These are phyloP conservation scores for Mycena rebaudengoi DNA, from an alignment of 768 basidiomycete genomes.

Conservation along the genomic window DNA sequence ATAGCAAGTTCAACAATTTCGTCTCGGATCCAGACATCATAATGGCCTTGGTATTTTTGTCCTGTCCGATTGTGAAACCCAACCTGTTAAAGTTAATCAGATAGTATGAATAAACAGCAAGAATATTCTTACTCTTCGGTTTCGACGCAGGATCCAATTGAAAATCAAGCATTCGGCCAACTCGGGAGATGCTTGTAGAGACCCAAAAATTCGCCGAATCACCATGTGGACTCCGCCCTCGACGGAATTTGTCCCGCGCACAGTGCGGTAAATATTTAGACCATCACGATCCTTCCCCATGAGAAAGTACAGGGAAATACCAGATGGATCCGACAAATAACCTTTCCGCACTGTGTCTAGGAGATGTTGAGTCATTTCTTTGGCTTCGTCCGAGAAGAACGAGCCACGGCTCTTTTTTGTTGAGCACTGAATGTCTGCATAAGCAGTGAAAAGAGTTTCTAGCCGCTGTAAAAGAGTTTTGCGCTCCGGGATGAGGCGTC, in stretches of 20 bases:
- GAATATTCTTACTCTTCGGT: too few relatives aligned
- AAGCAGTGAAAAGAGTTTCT: background rate
- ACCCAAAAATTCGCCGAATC: conserved; percentile 18
- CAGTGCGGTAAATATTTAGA: conserved; percentile 15
- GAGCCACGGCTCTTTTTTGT: background rate
- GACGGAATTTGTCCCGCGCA: too few relatives aligned
- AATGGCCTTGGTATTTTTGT: background rate
- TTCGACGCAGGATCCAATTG: background rate
- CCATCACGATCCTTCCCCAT: conserved; percentile 20
- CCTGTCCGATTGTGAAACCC: background rate
- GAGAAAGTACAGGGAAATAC: conserved; percentile 8
- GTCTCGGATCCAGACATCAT: background rate
- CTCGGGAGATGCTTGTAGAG: conserved; percentile 25
- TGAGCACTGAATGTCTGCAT: background rate
- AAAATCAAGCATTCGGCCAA: background rate
- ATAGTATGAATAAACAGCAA: background rate
- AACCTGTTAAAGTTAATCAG: background rate
- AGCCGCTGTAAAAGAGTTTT: background rate
- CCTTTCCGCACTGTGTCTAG: background rate
- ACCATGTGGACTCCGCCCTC: conserved; percentile 31
- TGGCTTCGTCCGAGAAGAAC: background rate
- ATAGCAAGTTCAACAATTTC: background rate
- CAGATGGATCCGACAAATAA: conserved; percentile 28
- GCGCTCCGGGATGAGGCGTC: background rate
- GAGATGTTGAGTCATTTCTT: background rate